These are phyloP conservation scores for Lentinula guzmanii DNA, from an alignment of 768 basidiomycete species.

Conservation along the genomic window DNA sequence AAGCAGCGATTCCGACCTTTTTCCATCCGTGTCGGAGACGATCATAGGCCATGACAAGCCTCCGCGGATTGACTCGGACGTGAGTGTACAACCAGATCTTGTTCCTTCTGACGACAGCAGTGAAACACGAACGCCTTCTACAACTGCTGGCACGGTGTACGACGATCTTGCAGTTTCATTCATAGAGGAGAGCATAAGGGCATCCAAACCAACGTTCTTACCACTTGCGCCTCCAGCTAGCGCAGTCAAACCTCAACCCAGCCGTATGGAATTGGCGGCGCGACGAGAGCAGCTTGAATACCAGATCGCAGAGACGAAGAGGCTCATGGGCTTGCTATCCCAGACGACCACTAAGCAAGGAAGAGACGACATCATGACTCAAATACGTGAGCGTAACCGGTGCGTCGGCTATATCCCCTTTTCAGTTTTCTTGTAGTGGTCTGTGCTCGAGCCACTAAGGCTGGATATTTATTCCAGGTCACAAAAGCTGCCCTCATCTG, in stretches of 20 bases:
- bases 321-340: constrained; percentile 40
- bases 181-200: constrained; percentile 51
- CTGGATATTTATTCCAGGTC: constrained; percentile 3
- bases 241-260: constrained; percentile 8
- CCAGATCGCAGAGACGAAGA: constrained; percentile 48
- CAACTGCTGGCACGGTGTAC: constrained; percentile 23
- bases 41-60: neutral
- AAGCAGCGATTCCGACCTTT: neutral
- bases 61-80: neutral
- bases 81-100: neutral
- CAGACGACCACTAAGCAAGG: constrained; percentile 44
- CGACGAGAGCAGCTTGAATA: constrained; percentile 43
- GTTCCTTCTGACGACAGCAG: neutral
- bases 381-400: constrained; percentile 48
- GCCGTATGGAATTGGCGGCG: constrained; percentile 30
- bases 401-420: constrained; percentile 28
- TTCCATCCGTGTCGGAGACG: constrained; percentile 12
- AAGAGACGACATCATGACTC: constrained; percentile 36
- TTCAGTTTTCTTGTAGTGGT: constrained; percentile 2
- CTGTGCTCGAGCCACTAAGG: constrained; percentile 5
- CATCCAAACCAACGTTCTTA: constrained; percentile 23
- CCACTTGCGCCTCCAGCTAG: constrained; percentile 7
- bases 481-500: neutral
- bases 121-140: neutral
- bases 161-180: constrained; percentile 54